Evolutionary conservation across 2,329 filamentous ascomycete genomes (phyloP), one percentile per base, ranked within the genome.

Genomic region (Paecilomyces dactylethromorphus): DNA sequence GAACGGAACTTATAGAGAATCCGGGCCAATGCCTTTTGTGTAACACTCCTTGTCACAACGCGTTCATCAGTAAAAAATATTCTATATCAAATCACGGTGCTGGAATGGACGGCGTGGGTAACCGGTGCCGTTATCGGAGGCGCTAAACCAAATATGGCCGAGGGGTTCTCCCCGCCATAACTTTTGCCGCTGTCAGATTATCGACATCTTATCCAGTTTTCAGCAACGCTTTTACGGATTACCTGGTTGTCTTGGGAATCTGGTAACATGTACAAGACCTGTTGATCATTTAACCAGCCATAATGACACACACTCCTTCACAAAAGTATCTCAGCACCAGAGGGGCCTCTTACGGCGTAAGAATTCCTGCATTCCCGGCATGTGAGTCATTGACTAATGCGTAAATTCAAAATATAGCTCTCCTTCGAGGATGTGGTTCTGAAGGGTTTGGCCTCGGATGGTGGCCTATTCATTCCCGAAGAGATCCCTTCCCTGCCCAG

Each of bases 391-490:
- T 21, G 12, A 26, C 29, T 55, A 21, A 39, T 18, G 31, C 29
- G 8, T n/a, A 55, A n/a, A 39, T 24, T 32, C 39, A 33, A 39
- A 22, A 58, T 53, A 55, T 59, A 74, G 72, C 68, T 95, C 66
- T 92, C 91, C 56, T 96, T 97, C 74, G 92, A 97, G 76, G 87
- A 92, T 57, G 92, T 92, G 53, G 91, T 96, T 49, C 82, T 96
- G 64, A 95, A 96, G 76, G 92, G 92, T 52, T 86, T 96, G 59
- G 92, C 91, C 59, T 81, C 84, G 53, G 92, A 97, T 70, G 91
- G 91, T 59, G 92, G 92, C 56, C 86, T 96, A 29, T 96, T 93
- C 79, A 88, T 96, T 63, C 92, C 92, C 50, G 88, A 96, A 71
- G 82, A 88, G 64, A 88, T 95, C 62, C 92, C 92, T 55, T 73